Evolutionary conservation across 768 basidiomycete species (phyloP), one percentile per base, ranked within the genome.

Genomic region (Trametes gibbosa): DNA sequence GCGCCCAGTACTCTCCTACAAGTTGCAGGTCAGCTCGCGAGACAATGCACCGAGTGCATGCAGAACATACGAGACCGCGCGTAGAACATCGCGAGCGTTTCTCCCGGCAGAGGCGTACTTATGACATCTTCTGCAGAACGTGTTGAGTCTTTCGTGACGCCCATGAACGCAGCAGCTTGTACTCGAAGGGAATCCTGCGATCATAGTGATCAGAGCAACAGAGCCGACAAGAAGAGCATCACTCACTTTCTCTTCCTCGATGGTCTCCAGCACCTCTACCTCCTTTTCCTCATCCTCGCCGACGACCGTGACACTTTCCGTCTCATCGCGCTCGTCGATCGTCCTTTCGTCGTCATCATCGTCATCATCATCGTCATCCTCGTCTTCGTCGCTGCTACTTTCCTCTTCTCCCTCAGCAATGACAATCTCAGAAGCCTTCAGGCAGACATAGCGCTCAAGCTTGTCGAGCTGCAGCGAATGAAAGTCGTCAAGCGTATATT

Each of bases 401-500:
- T 79, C 84, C 42, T 81, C 79, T 41, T 81, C 82, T 7, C 82
- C 86, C 23, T 84, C 84, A 0, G 80, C 82, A 51, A 92, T 84
- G 21, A 82, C 70, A 8, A 88, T 74, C 6, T 76, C 84, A 53
- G 84, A 86, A 47, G 81, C 76, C 71, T 88, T 90, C 66, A 95
- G 75, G 64, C 92, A 93, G 1, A 77, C 70, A 66, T 83, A 95
- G 10, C 80, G 74, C 40, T 95, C 94, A 73, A 95, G 75, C 70
- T 95, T 95, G 66, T 95, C 92, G 19, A 97, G 77, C 58, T 85
- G 82, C 12, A 97, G 73, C 1, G 82, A 77, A 72, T 93, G 78
- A 67, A 95, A 97, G 66, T 96, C 95, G 67, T 95, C 92, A 6
- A 97, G 76, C 0, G 93, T 95, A 64, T 90, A 94, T 71, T 97